Percentiles rank a stretch among this genome's conserved stretches.
Conservation (phyloP, 164 flowering plant species). For the Hamamelis virginiana region DNA sequence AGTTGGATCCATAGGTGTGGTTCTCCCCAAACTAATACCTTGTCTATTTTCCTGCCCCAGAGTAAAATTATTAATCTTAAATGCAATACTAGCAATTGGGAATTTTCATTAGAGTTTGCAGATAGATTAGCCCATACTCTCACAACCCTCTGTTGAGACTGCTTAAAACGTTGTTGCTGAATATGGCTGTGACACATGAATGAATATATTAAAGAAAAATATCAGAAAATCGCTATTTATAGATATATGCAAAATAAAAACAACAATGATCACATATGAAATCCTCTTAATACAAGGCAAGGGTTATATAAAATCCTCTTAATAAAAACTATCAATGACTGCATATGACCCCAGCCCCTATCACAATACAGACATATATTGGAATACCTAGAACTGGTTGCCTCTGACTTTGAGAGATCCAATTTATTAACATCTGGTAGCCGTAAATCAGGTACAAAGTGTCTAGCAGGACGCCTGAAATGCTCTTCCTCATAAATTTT, state of each 20-base stretch:
- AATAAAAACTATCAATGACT: background rate
- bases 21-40: background rate
- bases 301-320: background rate
- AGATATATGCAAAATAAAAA: background rate
- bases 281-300: background rate
- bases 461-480: background rate
- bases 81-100: background rate
- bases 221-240: no score
- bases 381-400: background rate
- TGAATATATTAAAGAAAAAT: background rate
- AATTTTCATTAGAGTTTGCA: background rate
- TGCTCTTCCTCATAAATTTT: constrained; percentile 7
- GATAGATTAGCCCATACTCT: constrained; percentile 7
- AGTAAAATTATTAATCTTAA: background rate
- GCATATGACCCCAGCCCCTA: background rate
- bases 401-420: background rate
- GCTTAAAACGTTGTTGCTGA: constrained; percentile 1
- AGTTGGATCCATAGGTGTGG: background rate
- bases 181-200: constrained; percentile 9
- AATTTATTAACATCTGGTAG: constrained; percentile 2
- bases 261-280: background rate
- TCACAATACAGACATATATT: background rate
- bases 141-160: background rate
- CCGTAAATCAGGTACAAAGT: background rate
- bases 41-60: constrained; percentile 5